Percentiles rank a stretch among this genome's conserved stretches.
Conservation (phyloP, 805 yeast genomes). For the Scheffersomyces stipitis region DNA sequence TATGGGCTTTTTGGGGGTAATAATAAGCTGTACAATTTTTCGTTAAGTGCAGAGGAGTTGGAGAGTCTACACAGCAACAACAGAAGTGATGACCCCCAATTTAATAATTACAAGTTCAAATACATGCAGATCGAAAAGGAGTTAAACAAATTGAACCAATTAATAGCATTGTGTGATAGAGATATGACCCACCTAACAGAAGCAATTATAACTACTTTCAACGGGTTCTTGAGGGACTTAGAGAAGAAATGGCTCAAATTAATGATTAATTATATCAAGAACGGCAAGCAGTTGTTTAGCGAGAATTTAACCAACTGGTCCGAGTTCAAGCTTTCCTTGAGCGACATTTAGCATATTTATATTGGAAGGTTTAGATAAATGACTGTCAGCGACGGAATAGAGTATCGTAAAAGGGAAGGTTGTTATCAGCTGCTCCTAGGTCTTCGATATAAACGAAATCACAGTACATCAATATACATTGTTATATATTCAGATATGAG, state of each 20-base stretch:
- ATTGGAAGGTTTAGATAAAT: no score
- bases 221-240: slow-evolving; percentile 35
- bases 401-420: no score
- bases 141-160: slow-evolving; percentile 45
- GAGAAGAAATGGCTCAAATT: slow-evolving; percentile 41
- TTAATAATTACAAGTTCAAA: slow-evolving; percentile 25
- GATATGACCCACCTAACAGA: slow-evolving; percentile 47
- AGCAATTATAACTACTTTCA: slow-evolving; percentile 41
- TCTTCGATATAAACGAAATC: no score
- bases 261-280: slow-evolving; percentile 37
- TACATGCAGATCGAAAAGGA: slow-evolving; percentile 41
- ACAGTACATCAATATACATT: no score
- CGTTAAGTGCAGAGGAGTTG: slow-evolving; percentile 4
- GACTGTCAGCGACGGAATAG: no score
- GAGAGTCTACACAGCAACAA: background rate
- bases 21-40: slow-evolving; percentile 9
- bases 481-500: no score
- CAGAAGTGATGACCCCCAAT: slow-evolving; percentile 5
- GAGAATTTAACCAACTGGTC: slow-evolving; percentile 34
- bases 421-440: no score
- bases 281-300: slow-evolving; percentile 31
- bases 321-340: slow-evolving; percentile 25
- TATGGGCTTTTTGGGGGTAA: slow-evolving; percentile 45
- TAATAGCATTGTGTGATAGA: slow-evolving; percentile 40
- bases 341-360: no score